Evolutionary conservation across 1,139 yeast species (phyloP).

Genomic region (Pichia terricola): DNA sequence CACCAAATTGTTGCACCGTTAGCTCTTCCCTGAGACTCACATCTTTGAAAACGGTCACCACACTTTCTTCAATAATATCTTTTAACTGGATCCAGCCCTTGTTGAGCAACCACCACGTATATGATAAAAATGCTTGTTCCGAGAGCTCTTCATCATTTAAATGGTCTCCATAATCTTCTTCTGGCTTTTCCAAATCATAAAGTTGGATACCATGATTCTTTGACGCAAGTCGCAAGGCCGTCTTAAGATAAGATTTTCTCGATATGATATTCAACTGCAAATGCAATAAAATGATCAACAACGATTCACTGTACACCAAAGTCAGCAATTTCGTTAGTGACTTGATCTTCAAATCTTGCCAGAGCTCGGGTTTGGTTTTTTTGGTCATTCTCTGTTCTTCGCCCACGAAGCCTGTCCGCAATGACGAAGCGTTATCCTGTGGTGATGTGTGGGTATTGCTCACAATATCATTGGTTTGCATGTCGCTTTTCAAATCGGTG

Average conservation of each 20-base stretch:
- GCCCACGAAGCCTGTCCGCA: not conserved
- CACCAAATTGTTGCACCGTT: slow-evolving; percentile 49
- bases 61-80: slow-evolving; percentile 45
- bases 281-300: slow-evolving; percentile 67
- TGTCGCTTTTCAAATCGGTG: not conserved
- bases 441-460: too few relatives aligned
- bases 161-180: slow-evolving; percentile 11
- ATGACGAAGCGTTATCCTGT: too few relatives aligned
- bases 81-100: slow-evolving; percentile 67
- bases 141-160: slow-evolving; percentile 30
- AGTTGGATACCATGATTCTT: slow-evolving; percentile 22
- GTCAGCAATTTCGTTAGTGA: slow-evolving; percentile 70
- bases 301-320: slow-evolving; percentile 56
- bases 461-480: not conserved
- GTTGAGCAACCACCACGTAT: slow-evolving; percentile 91
- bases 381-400: not conserved
- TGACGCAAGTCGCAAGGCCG: slow-evolving; percentile 62
- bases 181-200: slow-evolving; percentile 10
- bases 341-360: slow-evolving; percentile 74
- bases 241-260: slow-evolving; percentile 71
- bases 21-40: slow-evolving; percentile 69
- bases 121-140: slow-evolving; percentile 78
- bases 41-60: slow-evolving; percentile 49
- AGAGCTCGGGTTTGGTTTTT: slow-evolving; percentile 65
- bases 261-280: slow-evolving; percentile 84